These are phyloP conservation scores for Naegleria fowleri DNA, from an alignment of 208 protist species.

Conservation along the genomic window DNA sequence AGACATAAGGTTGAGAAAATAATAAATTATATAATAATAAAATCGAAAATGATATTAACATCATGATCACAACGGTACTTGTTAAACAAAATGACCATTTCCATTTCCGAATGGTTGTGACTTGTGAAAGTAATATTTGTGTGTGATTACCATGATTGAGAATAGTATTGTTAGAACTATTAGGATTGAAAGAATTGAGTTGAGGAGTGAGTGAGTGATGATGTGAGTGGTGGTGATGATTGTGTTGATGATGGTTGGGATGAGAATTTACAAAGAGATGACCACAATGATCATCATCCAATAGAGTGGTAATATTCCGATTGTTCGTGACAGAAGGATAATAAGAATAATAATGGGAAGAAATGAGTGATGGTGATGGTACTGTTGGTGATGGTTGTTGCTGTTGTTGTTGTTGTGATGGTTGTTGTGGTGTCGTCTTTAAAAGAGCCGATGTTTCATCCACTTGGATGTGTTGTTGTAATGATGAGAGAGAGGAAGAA, in stretches of 20 bases:
- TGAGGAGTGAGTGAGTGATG: too few species aligned
- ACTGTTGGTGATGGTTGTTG: too few species aligned
- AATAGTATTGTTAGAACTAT: background rate
- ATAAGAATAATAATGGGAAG: too few species aligned
- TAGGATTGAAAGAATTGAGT: too few species aligned
- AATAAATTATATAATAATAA: slow-evolving; percentile 2
- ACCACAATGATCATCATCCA: background rate
- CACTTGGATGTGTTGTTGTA: too few species aligned
- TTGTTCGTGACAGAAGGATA: background rate
- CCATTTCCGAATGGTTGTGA: background rate
- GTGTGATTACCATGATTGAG: background rate
- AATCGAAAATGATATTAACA: background rate
- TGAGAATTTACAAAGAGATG: too few species aligned
- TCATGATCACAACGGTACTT: background rate
- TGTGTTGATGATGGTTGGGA: background rate
- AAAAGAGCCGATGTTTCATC: too few species aligned
- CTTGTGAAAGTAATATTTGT: background rate
- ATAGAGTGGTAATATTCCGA: background rate
- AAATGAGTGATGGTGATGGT: too few species aligned
- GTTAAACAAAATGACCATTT: background rate
- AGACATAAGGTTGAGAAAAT: background rate
- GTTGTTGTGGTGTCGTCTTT: too few species aligned
- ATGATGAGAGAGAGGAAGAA: too few species aligned
- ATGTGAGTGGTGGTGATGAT: too few species aligned
- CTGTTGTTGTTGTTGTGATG: too few species aligned